phyloP scores from a whole-genome alignment of 202 grass and related monocot genomes.

The Schoenoplectus tabernaemontani region DNA sequence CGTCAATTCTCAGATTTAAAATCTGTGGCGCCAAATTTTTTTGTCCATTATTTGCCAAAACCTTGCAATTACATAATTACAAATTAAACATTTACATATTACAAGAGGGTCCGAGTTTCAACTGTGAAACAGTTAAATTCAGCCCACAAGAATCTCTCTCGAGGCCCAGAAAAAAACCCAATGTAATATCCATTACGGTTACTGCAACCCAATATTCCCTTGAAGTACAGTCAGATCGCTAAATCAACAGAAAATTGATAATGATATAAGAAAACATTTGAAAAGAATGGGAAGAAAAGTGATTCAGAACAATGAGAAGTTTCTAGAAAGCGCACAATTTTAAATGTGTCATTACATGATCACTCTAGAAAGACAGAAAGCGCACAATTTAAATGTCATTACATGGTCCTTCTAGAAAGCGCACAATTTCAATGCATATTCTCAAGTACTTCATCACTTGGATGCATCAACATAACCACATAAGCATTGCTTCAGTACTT shows the following conservation, averaged over 20 bases:
- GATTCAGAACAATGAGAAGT: neutral
- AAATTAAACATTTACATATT: neutral
- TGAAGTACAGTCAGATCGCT: neutral
- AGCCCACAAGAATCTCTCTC: neutral
- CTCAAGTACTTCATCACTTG: neutral
- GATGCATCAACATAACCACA: neutral
- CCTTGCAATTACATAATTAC: neutral
- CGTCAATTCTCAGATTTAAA: neutral
- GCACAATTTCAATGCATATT: neutral
- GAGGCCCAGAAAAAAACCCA: neutral
- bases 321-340: too few species aligned
- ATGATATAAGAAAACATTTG: neutral
- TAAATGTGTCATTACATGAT: too few species aligned
- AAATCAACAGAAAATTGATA: neutral
- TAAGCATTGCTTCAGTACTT: neutral
- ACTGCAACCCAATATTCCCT: neutral
- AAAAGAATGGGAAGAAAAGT: neutral
- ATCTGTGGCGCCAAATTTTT: neutral
- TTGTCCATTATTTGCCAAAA: too few species aligned
- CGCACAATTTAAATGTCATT: neutral
- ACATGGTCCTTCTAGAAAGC: too few species aligned
- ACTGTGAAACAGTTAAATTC: neutral
- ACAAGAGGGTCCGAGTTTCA: too few species aligned
- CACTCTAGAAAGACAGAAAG: neutral
- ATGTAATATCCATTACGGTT: neutral